A percentile compares a stretch with the other conserved stretches of the same genome.
These are phyloP conservation scores for Aspergillus sclerotialis DNA, from an alignment of 2,329 filamentous ascomycete species.

Conservation along the genomic window DNA sequence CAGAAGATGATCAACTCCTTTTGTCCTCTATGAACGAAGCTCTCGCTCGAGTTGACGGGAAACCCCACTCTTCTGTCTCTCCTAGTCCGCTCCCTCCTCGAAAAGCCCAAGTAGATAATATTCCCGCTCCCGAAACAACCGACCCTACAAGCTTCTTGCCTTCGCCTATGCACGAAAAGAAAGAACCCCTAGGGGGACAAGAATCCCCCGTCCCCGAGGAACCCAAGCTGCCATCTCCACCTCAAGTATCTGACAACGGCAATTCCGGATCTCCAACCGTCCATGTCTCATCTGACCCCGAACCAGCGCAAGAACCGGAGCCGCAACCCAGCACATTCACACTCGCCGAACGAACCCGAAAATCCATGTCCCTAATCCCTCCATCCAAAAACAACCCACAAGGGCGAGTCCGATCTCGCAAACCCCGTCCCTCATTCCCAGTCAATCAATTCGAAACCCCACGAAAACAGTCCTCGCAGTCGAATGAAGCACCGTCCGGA, in stretches of 20 bases:
- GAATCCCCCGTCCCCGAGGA: not conserved
- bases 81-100: slow-evolving; percentile 1
- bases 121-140: not conserved
- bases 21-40: slow-evolving; percentile 28
- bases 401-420: slow-evolving; percentile 13
- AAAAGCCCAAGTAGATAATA: not conserved
- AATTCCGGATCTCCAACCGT: not conserved
- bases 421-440: slow-evolving; percentile 38
- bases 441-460: slow-evolving; percentile 53
- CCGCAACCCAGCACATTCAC: slow-evolving; percentile 27
- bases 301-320: slow-evolving; percentile 2
- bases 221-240: not conserved
- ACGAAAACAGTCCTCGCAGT: slow-evolving; percentile 22
- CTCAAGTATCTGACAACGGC: not conserved
- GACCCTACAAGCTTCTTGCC: not conserved
- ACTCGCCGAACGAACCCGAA: slow-evolving; percentile 69
- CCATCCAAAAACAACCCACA: slow-evolving; percentile 16
- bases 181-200: not conserved
- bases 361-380: slow-evolving; percentile 66
- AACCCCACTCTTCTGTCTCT: slow-evolving; percentile 6
- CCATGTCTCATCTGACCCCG: slow-evolving; percentile 3
- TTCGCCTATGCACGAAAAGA: not conserved
- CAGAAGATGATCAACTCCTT: slow-evolving; percentile 23
- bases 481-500: slow-evolving; percentile 15
- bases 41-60: slow-evolving; percentile 22